Evolutionary conservation across 129 eudicot genomes (phyloP).

Genomic region (Ambrosia trifida): DNA sequence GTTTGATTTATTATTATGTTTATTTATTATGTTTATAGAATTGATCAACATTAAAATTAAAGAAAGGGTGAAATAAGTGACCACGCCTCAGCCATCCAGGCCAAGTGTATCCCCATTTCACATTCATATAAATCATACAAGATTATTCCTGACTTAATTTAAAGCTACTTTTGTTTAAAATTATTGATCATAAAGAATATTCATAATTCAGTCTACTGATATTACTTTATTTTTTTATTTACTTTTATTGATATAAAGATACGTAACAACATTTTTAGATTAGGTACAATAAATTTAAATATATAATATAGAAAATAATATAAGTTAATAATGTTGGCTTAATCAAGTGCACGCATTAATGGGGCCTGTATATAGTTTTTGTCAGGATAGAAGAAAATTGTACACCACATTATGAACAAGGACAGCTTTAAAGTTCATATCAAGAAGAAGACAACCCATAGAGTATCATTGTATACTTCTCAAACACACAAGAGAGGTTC

Average conservation of each 20-base stretch:
- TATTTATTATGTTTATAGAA: too few species aligned
- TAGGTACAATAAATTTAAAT: background rate
- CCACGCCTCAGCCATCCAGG: too few species aligned
- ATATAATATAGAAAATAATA: background rate
- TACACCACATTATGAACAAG: background rate
- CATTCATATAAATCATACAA: too few species aligned
- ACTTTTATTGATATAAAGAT: background rate
- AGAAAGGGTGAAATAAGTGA: background rate
- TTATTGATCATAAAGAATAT: background rate
- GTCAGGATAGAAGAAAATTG: background rate
- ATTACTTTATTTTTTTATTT: background rate
- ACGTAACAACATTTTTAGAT: background rate
- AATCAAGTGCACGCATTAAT: constrained; percentile 21
- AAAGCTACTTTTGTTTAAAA: background rate
- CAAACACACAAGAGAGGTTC: too few species aligned
- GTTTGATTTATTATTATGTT: too few species aligned
- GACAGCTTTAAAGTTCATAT: background rate
- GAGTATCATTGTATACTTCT: too few species aligned
- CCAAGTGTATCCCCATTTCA: too few species aligned
- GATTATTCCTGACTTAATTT: background rate
- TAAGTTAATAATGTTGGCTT: background rate
- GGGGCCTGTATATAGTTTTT: constrained; percentile 7
- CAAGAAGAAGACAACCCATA: too few species aligned
- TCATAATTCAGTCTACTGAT: background rate
- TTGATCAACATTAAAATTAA: too few species aligned